phyloP scores from a whole-genome alignment of 1,139 yeast genomes.

The Eremothecium cymbalariae region DNA sequence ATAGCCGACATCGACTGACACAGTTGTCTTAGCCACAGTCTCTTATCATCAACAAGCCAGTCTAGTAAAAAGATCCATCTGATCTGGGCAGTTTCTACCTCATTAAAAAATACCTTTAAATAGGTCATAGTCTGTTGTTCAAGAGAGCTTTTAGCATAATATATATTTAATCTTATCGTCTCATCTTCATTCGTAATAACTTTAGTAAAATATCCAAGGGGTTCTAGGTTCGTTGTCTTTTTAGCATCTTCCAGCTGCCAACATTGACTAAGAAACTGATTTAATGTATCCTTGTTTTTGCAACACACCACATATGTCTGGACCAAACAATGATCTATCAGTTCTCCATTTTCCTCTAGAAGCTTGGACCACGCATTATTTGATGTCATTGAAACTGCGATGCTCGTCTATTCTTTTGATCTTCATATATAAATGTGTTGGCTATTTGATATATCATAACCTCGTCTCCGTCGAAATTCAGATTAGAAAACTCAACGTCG shows the following conservation, averaged over 20 bases:
- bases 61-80: slow-evolving; percentile 19
- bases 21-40: slow-evolving; percentile 16
- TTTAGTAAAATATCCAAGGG: slow-evolving; percentile 2
- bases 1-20: slow-evolving; percentile 6
- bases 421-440: too few species aligned
- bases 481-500: too few species aligned
- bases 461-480: too few species aligned
- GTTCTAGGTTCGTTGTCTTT: slow-evolving; percentile 5
- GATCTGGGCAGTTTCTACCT: slow-evolving; percentile 2
- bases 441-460: too few species aligned
- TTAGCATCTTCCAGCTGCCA: slow-evolving; percentile 3
- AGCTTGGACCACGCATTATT: slow-evolving; percentile 6
- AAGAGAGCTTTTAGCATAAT: slow-evolving; percentile 1
- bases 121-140: slow-evolving; percentile 2
- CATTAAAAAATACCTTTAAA: slow-evolving; percentile 4
- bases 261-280: slow-evolving; percentile 2
- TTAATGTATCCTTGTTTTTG: slow-evolving; percentile 4
- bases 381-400: too few species aligned
- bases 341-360: slow-evolving; percentile 5
- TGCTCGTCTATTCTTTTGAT: too few species aligned
- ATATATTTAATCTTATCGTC: slow-evolving; percentile 1
- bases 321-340: not conserved
- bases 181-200: slow-evolving; percentile 2
- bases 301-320: slow-evolving; percentile 5
- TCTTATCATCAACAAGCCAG: slow-evolving; percentile 17